Evolutionary conservation across 2,329 filamentous ascomycete genomes (phyloP), one percentile per base, ranked within the genome.

Genomic region (Stagonosporopsis vannaccii): DNA sequence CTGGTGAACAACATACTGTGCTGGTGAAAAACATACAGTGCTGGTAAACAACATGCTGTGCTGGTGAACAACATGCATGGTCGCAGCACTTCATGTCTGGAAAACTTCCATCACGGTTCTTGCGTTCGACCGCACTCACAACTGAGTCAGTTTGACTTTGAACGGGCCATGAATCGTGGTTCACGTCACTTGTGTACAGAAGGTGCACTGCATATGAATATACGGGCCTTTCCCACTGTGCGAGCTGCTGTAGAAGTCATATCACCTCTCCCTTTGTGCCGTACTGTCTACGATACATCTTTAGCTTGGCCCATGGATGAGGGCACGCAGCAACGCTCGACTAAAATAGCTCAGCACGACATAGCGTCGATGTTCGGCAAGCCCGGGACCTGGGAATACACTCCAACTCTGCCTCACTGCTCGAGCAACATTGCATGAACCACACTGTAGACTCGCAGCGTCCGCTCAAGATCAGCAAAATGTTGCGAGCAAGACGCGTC

Each of bases 311-410:
- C 13, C 25, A 13, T 20, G 23, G 19, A 25, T 17, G 2, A 17
- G 25, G 28, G 39, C 39, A n/a, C 26, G 28, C 26, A 40, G 45
- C 33, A 22, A 56, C 7, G 17, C 30, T 51, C 23, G 41, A 44
- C 25, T 37, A 42, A 28, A 17, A 41, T 30, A 42, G 41, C 17
- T 41, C 46, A 51, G 36, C 36, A 17, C 36, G n/a, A 42, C 9
- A 56, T 51, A 47, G 48, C 53, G 53, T 51, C 42, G 12, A 48
- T 35, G 6, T 39, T 46, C 42, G 48, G 48, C 43, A 39, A 3
- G 11, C 25, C 43, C 48, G 42, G 42, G 9, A 30, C 13, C 12
- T 17, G 41, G 23, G 19, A 35, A 23, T 5, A 22, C 22, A n/a
- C 22, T 32, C 43, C 42, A 48, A 19, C 25, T 43, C 53, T 47